Evolutionary conservation across 2,329 filamentous ascomycete genomes (phyloP), one percentile per base, ranked within the genome.

Genomic region (Polychaeton citri): DNA sequence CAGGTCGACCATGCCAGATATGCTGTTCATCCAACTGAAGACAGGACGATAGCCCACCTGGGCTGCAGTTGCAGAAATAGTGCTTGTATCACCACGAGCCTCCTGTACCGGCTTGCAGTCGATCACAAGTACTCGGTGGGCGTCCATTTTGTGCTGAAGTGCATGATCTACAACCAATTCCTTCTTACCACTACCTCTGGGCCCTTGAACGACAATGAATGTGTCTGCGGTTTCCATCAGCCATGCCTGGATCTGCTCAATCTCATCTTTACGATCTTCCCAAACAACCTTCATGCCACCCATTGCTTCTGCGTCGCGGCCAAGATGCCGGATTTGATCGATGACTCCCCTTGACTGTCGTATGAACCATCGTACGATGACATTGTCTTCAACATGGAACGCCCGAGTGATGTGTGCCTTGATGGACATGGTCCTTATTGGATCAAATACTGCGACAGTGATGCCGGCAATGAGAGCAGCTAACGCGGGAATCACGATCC

Each of bases 91-190:
- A 4, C 90, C 87, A 37, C 82, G 76, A 1, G 88, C 86, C 58
- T 96, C 88, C 40, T 88, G 80, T 8, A 96, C 83, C 1, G 82
- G 81, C 55, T 93, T 94, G 65, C 88, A 96, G 60, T 98, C 90
- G 31, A 96, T 74, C 3, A 92, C 66, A 2, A 96, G 65, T 32
- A 88, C 84, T 44, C 92, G 77, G 43, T 74, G 77, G 31, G 81
- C 75, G 32, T 53, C 53, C 9, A 46, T 44, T 37, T 56, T 54
- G 6, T 75, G 74, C 44, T 81, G 75, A 12, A 96, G 66, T 0
- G 84, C 81, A 57, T 93, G 82, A 30, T 93, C 81, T 40, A 94
- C 57, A 2, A 96, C 78, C 9, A 96, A 70, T 47, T 95, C 87
- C 43, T 75, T 79, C 61, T 95, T 95, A 1, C 87, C 90, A 0